phyloP scores from a whole-genome alignment of 1,284 basidiomycete species.

The Pseudozyma pruni region DNA sequence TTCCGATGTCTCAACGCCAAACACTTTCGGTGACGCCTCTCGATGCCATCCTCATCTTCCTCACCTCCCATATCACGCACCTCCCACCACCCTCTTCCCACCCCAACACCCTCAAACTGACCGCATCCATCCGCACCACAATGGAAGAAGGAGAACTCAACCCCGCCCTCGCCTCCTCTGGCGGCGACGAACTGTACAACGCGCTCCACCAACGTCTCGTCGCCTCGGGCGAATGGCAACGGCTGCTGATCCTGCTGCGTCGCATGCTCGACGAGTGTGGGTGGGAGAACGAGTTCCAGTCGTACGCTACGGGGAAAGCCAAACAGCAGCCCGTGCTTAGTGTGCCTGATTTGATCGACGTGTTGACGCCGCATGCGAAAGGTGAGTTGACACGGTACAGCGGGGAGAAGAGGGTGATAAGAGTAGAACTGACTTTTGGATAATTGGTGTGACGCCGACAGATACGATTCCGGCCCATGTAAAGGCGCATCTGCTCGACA shows the following conservation, averaged over 20 bases:
- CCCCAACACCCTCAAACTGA: too few species aligned
- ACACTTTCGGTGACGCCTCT: too few species aligned
- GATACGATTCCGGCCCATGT: constrained; percentile 49
- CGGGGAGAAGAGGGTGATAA: not conserved
- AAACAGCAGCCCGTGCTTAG: constrained; percentile 19
- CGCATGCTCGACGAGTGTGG: constrained; percentile 53
- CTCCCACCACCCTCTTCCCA: too few species aligned
- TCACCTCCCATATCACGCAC: not conserved
- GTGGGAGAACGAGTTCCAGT: constrained; percentile 24
- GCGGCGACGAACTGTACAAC: constrained; percentile 40
- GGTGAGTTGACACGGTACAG: constrained; percentile 18
- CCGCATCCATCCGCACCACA: not conserved
- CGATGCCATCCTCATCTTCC: not conserved
- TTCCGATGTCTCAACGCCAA: constrained; percentile 9
- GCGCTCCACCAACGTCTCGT: constrained; percentile 52
- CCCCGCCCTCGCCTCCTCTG: not conserved
- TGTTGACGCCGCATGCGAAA: constrained; percentile 43
- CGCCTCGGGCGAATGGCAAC: constrained; percentile 48
- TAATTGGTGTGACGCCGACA: constrained; percentile 2
- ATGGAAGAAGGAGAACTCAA: constrained; percentile 49
- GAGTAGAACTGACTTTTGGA: too few species aligned
- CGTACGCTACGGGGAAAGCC: constrained; percentile 22
- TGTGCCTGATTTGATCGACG: constrained; percentile 33
- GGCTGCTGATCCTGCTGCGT: constrained; percentile 32
- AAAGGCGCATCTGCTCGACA: constrained; percentile 36